Base-by-base conservation (phyloP, 108 stramenopile genomes). In the Licmophora abbreviata region DNA sequence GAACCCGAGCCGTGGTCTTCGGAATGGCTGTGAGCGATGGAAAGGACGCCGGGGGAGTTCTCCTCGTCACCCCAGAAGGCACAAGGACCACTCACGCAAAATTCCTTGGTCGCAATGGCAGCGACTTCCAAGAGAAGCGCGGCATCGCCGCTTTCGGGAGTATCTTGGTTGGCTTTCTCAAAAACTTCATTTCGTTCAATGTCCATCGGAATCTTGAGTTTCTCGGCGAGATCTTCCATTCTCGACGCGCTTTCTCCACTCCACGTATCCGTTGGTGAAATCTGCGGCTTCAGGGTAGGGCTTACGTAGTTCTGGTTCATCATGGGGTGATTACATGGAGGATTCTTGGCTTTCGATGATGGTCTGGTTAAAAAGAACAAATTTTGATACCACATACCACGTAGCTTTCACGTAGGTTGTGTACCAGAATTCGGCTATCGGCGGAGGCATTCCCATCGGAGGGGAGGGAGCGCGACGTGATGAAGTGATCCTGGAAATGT, bases 41-140 rank as follows among this genome's bases (percentile, higher is more conserved):
- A n/a, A n/a, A n/a, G n/a, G n/a, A n/a, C n/a, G n/a, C n/a, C n/a
- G n/a, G n/a, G n/a, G n/a, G n/a, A n/a, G n/a, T n/a, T n/a, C n/a
- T n/a, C n/a, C n/a, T n/a, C n/a, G n/a, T n/a, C 20, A 40, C 5
- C 38, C 5, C 20, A 3, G 38, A 40, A 40, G 38, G 38, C n/a
- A n/a, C n/a, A n/a, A 40, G 38, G 15, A 40, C 38, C 15, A 5
- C 20, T 20, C 29, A 30, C 37, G 32, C 58, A 33, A 53, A 72
- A 63, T 30, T 72, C 71, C 21, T 52, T 62, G 7, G 56, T 40
- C 12, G 59, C 66, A 31, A 72, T 72, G 38, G 36, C 44, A n/a
- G 66, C 45, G 6, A 72, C 45, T n/a, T 61, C 63, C 2, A 66
- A 34, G 25, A 72, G 71, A 33, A 72, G 61, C 40, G 54, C 56